These are phyloP conservation scores for Nepenthes gracilis DNA, from an alignment of 148 eudicot species.

Conservation along the genomic window DNA sequence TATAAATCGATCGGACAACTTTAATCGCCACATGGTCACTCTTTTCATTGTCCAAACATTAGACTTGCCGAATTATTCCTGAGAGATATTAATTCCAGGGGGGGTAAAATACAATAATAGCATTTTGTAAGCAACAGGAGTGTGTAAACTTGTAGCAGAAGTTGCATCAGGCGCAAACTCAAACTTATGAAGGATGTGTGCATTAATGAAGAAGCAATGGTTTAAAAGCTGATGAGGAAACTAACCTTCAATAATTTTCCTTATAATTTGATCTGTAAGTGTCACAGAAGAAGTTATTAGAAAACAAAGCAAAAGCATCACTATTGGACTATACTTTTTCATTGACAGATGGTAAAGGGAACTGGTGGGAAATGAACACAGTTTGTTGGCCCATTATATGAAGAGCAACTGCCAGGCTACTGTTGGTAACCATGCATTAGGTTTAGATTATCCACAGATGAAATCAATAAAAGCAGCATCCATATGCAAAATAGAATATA, in stretches of 20 bases:
- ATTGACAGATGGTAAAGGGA: too few relatives aligned
- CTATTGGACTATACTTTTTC: too few relatives aligned
- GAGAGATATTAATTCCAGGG: constrained; percentile 28
- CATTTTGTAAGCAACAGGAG: background rate
- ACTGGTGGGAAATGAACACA: too few relatives aligned
- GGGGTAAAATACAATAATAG: background rate
- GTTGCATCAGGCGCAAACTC: background rate
- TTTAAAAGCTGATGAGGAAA: constrained; percentile 13
- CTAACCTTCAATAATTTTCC: constrained; percentile 99
- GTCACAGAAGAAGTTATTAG: background rate
- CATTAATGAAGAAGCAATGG: constrained; percentile 7
- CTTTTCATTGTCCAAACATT: constrained; percentile 65
- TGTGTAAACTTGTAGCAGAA: background rate
- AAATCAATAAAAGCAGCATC: too few relatives aligned
- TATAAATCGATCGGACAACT: constrained; percentile 65
- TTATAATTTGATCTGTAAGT: constrained; percentile 61
- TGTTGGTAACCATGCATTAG: too few relatives aligned
- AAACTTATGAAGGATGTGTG: background rate
- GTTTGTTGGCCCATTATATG: too few relatives aligned
- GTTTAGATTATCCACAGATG: too few relatives aligned
- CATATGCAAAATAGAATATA: too few relatives aligned
- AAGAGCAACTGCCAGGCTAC: too few relatives aligned
- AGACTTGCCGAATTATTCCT: constrained; percentile 94
- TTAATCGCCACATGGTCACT: constrained; percentile 76
- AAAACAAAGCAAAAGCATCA: constrained; percentile 1